Conservation (phyloP, 2,329 filamentous ascomycete genomes). For the Neophaeococcomyces mojaviensis region DNA sequence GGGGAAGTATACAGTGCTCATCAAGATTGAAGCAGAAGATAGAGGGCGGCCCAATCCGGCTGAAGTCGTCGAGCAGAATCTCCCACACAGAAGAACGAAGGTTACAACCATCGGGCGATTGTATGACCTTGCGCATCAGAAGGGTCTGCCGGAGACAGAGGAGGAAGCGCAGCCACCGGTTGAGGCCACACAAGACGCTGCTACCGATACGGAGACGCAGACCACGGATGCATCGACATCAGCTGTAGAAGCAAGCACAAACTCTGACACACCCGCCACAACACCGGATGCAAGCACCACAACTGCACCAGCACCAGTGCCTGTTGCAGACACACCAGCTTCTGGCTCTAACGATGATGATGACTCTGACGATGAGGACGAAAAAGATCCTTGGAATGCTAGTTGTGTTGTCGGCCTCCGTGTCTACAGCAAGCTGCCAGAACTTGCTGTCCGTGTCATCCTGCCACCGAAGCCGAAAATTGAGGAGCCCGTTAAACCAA, state of each 20-base stretch:
- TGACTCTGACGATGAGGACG: conserved; percentile 7
- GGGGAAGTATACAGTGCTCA: conserved; percentile 66
- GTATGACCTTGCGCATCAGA: conserved; percentile 40
- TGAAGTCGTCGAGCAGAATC: conserved; percentile 59
- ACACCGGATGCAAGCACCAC: too few species aligned
- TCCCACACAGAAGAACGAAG: conserved; percentile 61
- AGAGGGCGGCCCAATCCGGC: conserved; percentile 36
- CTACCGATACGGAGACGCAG: neutral
- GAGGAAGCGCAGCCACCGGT: neutral
- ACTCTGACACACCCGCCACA: too few species aligned
- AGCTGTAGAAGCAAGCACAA: too few species aligned
- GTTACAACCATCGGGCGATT: conserved; percentile 45
- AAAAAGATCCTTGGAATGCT: conserved; percentile 46
- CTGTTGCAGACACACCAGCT: too few species aligned
- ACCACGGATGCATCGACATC: too few species aligned
- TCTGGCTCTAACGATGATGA: too few species aligned
- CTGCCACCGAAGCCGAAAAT: conserved; percentile 27
- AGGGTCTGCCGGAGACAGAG: conserved; percentile 31
- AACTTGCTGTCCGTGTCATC: conserved; percentile 47
- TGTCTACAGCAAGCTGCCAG: conserved; percentile 40
- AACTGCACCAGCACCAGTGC: too few species aligned
- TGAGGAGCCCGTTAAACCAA: conserved; percentile 24
- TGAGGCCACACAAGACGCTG: too few species aligned
- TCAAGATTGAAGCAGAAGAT: conserved; percentile 66
- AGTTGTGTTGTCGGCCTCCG: conserved; percentile 54